Conservation (phyloP, 176 grass and related monocot genomes). For the Rhynchospora tenuis region DNA sequence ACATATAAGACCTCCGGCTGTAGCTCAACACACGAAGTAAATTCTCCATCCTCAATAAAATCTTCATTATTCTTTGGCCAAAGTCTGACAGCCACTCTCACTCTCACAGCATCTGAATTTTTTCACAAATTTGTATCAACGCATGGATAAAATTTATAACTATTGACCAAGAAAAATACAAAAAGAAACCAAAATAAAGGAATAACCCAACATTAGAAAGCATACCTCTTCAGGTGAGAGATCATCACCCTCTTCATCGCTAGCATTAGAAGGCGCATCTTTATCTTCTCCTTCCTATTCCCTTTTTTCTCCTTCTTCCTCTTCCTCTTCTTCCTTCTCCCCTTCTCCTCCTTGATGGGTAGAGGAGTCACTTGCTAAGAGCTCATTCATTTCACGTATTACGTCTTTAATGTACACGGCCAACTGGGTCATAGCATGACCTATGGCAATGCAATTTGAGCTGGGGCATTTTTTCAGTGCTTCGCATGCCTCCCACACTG, state of each 20-base stretch:
- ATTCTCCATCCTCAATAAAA: slow-evolving; percentile 42
- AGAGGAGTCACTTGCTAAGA: slow-evolving; percentile 37
- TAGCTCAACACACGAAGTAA: slow-evolving; percentile 64
- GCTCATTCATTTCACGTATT: slow-evolving; percentile 82
- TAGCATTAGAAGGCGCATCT: slow-evolving; percentile 5
- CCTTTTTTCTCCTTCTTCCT: no score
- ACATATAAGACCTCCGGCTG: slow-evolving; percentile 61
- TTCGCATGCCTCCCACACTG: slow-evolving; percentile 83
- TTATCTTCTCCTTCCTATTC: slow-evolving; percentile 3
- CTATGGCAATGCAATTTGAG: slow-evolving; percentile 62
- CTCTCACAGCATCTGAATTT: slow-evolving; percentile 59
- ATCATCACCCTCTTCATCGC: slow-evolving; percentile 52
- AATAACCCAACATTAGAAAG: neutral
- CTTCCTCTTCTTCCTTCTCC: slow-evolving; percentile 40
- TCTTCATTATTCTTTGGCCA: slow-evolving; percentile 72
- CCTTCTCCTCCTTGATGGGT: slow-evolving; percentile 34
- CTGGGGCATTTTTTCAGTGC: slow-evolving; percentile 76
- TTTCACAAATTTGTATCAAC: neutral
- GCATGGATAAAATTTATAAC: neutral
- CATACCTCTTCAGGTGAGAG: slow-evolving; percentile 65
- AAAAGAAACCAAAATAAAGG: neutral
- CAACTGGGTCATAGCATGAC: slow-evolving; percentile 70
- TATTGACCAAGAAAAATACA: neutral
- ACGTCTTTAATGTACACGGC: slow-evolving; percentile 75
- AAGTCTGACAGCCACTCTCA: slow-evolving; percentile 83